A percentile compares a stretch with the other conserved stretches of the same genome.
These are phyloP conservation scores for Veloporphyrellus conicus DNA, from an alignment of 1,284 basidiomycete genomes.

Conservation along the genomic window DNA sequence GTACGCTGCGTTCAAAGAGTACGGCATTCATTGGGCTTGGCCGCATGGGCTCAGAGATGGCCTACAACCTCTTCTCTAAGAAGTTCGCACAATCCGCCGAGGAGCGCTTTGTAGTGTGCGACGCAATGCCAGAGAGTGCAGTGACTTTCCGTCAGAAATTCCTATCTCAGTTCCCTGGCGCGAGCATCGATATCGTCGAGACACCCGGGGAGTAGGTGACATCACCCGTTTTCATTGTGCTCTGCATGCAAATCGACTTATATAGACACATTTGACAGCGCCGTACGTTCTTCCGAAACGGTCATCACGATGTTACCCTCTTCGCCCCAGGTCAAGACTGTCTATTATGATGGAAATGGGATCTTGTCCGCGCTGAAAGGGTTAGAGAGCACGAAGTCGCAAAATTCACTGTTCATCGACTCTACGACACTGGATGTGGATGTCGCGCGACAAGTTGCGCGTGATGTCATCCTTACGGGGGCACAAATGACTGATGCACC, in stretches of 20 bases:
- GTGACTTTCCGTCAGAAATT: conserved; percentile 55
- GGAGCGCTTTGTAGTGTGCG: conserved; percentile 69
- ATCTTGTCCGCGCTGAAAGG: conserved; percentile 56
- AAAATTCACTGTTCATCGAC: conserved; percentile 72
- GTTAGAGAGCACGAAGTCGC: conserved; percentile 39
- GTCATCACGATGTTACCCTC: conserved; percentile 87
- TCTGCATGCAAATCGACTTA: conserved; percentile 5
- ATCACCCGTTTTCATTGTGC: conserved; percentile 6
- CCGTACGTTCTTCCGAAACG: conserved; percentile 57
- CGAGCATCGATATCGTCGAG: conserved; percentile 51
- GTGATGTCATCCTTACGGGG: conserved; percentile 51
- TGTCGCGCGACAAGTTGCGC: conserved; percentile 63
- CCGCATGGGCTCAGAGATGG: conserved; percentile 82
- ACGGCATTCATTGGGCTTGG: conserved; percentile 79
- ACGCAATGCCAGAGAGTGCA: conserved; percentile 62
- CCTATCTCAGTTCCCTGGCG: conserved; percentile 50
- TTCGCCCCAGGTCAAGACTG: conserved; percentile 72
- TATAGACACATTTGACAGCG: conserved; percentile 39
- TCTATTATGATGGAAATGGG: conserved; percentile 57
- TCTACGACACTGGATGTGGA: conserved; percentile 82
- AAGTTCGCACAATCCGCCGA: conserved; percentile 46
- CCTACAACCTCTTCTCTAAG: conserved; percentile 75
- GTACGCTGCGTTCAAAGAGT: conserved; percentile 45
- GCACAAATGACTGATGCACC: conserved; percentile 85
- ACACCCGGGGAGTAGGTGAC: conserved; percentile 66